phyloP scores from a whole-genome alignment of 75 land plant species.

The Ceratopteris richardii region DNA sequence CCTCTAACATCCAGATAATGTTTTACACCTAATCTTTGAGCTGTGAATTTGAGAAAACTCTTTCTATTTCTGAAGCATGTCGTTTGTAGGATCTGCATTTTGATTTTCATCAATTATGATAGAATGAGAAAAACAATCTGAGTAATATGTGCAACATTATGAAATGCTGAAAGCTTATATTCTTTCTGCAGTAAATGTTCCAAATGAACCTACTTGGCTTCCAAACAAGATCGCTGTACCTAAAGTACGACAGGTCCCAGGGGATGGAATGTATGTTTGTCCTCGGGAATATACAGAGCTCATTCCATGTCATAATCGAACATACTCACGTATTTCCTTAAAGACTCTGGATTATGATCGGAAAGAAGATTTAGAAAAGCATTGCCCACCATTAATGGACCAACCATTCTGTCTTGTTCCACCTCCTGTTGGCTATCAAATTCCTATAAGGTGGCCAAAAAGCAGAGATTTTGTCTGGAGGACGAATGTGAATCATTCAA shows the following conservation, averaged over 20 bases:
- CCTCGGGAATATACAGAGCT: conserved; percentile 55
- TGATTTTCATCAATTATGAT: too few relatives aligned
- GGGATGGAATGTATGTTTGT: conserved; percentile 38
- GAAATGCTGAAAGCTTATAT: too few relatives aligned
- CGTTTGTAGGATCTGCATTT: too few relatives aligned
- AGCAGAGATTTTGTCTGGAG: conserved; percentile 80
- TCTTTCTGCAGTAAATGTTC: not conserved
- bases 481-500: conserved; percentile 78
- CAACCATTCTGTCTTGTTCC: conserved; percentile 74
- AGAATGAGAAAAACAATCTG: too few relatives aligned
- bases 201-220: conserved; percentile 10
- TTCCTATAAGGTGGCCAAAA: conserved; percentile 69
- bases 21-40: too few relatives aligned
- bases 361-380: conserved; percentile 64
- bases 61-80: too few relatives aligned
- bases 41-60: too few relatives aligned
- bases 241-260: not conserved
- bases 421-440: conserved; percentile 63
- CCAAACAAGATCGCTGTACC: conserved; percentile 29
- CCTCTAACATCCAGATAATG: too few relatives aligned
- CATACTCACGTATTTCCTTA: conserved; percentile 22
- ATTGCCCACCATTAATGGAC: conserved; percentile 60
- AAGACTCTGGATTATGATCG: conserved; percentile 35
- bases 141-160: too few relatives aligned
- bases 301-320: conserved; percentile 67